Evolutionary conservation across 2,329 filamentous ascomycete genomes (phyloP).

Genomic region (Colletotrichum eremochloae): DNA sequence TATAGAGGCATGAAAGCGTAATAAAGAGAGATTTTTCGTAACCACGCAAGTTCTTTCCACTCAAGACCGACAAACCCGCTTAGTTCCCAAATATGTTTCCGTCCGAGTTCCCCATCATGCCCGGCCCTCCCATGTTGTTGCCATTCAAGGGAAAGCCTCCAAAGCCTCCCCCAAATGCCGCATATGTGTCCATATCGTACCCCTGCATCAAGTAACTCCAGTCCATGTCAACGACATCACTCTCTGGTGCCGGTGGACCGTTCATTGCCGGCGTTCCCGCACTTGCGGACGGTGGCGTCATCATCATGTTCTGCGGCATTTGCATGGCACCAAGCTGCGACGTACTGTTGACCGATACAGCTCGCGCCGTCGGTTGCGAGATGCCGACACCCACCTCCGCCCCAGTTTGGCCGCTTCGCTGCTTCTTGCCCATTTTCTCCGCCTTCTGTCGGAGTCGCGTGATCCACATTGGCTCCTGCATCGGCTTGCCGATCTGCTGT

Average conservation of each 20-base stretch:
- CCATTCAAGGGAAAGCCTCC: constrained; percentile 42
- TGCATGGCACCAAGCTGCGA: constrained; percentile 43
- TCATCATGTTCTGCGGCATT: constrained; percentile 49
- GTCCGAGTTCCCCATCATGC: constrained; percentile 44
- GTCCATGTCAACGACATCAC: constrained; percentile 58
- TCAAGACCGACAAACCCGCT: background rate
- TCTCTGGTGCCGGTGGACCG: constrained; percentile 46
- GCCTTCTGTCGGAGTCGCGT: constrained; percentile 60
- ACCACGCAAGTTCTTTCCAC: background rate
- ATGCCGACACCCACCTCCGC: constrained; percentile 21
- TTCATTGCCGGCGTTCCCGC: constrained; percentile 42
- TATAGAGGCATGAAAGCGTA: background rate
- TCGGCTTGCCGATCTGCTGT: constrained; percentile 57
- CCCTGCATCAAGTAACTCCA: constrained; percentile 63
- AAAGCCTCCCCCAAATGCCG: constrained; percentile 47
- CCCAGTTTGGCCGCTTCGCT: constrained; percentile 20
- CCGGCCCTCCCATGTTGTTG: constrained; percentile 42
- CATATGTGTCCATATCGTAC: constrained; percentile 52
- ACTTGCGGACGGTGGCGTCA: constrained; percentile 49
- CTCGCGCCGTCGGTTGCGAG: constrained; percentile 45
- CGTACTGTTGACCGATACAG: constrained; percentile 45
- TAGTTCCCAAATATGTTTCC: constrained; percentile 39
- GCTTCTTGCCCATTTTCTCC: constrained; percentile 50
- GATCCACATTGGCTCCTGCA: constrained; percentile 62
- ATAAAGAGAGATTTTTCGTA: background rate